Evolutionary conservation across 192 early-diverging fungal genomes (phyloP).

Genomic region (Phlyctochytrium bullatum): DNA sequence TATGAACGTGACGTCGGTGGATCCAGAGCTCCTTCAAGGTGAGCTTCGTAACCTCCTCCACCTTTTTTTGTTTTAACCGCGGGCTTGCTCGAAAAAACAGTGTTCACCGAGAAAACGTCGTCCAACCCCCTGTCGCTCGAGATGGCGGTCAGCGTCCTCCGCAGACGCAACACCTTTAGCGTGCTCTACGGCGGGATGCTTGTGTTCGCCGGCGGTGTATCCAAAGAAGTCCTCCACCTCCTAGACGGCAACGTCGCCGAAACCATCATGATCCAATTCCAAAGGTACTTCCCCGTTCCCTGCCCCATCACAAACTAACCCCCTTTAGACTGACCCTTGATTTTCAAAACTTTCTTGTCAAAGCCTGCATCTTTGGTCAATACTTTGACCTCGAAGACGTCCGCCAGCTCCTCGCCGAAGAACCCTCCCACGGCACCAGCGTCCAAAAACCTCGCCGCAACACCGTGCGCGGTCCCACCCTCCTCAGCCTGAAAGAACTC

Average conservation of each 20-base stretch:
- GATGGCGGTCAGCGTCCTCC: neutral
- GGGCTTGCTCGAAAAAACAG: too few relatives aligned
- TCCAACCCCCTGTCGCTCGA: neutral
- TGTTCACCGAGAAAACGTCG: neutral
- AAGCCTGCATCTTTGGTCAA: neutral
- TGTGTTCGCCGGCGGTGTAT: neutral
- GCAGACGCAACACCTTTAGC: neutral
- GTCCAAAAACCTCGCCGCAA: neutral
- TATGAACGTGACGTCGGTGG: neutral
- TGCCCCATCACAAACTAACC: neutral
- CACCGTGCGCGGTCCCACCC: neutral
- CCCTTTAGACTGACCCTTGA: neutral
- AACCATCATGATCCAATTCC: neutral
- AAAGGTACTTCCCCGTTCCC: neutral
- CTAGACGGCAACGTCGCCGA: neutral
- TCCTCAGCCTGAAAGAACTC: neutral
- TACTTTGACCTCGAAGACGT: neutral
- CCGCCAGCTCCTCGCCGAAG: neutral
- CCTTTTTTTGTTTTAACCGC: too few relatives aligned
- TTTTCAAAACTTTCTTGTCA: neutral
- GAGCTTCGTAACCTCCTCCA: too few relatives aligned
- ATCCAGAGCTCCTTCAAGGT: too few relatives aligned
- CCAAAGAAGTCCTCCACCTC: neutral
- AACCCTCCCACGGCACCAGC: too few relatives aligned
- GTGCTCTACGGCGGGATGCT: neutral